These are phyloP conservation scores for Trichophyton benhamiae DNA, from an alignment of 2,329 filamentous ascomycete species.

Conservation along the genomic window DNA sequence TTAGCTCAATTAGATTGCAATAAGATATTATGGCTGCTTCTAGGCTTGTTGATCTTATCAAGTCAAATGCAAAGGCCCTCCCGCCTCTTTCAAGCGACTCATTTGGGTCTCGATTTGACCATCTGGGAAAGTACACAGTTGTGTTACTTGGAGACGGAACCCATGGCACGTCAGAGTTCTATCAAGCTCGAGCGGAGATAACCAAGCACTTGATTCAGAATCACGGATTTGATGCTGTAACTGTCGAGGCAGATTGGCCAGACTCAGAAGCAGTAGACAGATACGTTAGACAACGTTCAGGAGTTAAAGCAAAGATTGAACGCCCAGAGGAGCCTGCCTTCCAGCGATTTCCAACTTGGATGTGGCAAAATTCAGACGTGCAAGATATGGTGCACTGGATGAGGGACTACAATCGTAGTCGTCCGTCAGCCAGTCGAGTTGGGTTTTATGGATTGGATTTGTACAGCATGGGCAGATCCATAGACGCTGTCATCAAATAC, in stretches of 20 bases:
- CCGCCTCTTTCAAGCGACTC: conserved; percentile 24
- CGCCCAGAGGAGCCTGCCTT: conserved; percentile 30
- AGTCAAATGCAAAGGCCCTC: conserved; percentile 26
- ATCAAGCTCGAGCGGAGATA: conserved; percentile 39
- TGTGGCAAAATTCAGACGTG: conserved; percentile 45
- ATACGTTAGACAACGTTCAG: conserved; percentile 38
- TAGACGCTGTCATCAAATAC: conserved; percentile 38
- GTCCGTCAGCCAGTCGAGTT: conserved; percentile 21
- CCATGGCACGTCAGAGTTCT: conserved; percentile 47
- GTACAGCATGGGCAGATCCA: conserved; percentile 38
- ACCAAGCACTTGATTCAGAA: conserved; percentile 39
- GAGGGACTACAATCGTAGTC: conserved; percentile 30
- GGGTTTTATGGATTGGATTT: conserved; percentile 43
- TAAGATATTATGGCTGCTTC: conserved; percentile 13
- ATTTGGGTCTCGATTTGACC: conserved; percentile 34
- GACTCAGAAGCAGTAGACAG: conserved; percentile 41
- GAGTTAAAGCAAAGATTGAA: conserved; percentile 24
- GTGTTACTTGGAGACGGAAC: conserved; percentile 37
- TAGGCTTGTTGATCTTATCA: conserved; percentile 25
- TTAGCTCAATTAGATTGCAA: neutral
- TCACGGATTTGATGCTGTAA: conserved; percentile 42
- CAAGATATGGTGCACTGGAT: conserved; percentile 43
- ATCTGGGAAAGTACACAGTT: conserved; percentile 28
- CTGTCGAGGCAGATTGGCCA: conserved; percentile 44
- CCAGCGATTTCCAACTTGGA: conserved; percentile 43